Evolutionary conservation across 1,284 basidiomycete species (phyloP).

Genomic region (Apiotrichum akiyoshidainum): DNA sequence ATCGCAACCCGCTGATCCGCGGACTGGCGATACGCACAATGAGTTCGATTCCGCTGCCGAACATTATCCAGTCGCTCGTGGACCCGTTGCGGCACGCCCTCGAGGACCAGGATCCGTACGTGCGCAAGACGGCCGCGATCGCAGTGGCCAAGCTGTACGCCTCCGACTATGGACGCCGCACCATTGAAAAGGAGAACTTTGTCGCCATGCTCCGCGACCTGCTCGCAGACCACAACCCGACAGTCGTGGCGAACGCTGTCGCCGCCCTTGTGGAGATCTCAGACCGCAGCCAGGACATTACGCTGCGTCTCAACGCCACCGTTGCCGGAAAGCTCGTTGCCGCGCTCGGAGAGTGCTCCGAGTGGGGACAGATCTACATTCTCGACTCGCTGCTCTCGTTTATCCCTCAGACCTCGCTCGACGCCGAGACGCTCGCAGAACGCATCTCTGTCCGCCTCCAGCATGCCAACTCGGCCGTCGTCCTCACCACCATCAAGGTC

Average conservation of each 20-base stretch:
- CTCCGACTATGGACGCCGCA: constrained; percentile 71
- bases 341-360: constrained; percentile 95
- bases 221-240: constrained; percentile 88
- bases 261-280: constrained; percentile 88
- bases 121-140: constrained; percentile 92
- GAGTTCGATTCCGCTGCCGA: constrained; percentile 92
- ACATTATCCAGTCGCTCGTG: constrained; percentile 94
- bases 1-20: constrained; percentile 91
- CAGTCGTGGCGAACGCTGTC: constrained; percentile 96
- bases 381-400: constrained; percentile 90
- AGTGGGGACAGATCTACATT: constrained; percentile 99
- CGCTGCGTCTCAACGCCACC: constrained; percentile 50
- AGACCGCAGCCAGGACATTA: constrained; percentile 56
- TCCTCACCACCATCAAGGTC: constrained; percentile 90
- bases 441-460: constrained; percentile 88
- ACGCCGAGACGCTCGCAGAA: constrained; percentile 91
- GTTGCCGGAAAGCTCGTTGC: constrained; percentile 73
- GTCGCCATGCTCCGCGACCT: constrained; percentile 69
- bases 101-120: constrained; percentile 92
- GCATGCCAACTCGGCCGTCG: constrained; percentile 91
- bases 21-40: constrained; percentile 96
- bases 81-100: constrained; percentile 91
- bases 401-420: constrained; percentile 78
- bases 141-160: constrained; percentile 95
- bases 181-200: constrained; percentile 91